A percentile compares a stretch with the other conserved stretches of the same genome.
Evolutionary conservation across 2,329 filamentous ascomycete genomes (phyloP).

Genomic region (Ceratocystis cubensis): DNA sequence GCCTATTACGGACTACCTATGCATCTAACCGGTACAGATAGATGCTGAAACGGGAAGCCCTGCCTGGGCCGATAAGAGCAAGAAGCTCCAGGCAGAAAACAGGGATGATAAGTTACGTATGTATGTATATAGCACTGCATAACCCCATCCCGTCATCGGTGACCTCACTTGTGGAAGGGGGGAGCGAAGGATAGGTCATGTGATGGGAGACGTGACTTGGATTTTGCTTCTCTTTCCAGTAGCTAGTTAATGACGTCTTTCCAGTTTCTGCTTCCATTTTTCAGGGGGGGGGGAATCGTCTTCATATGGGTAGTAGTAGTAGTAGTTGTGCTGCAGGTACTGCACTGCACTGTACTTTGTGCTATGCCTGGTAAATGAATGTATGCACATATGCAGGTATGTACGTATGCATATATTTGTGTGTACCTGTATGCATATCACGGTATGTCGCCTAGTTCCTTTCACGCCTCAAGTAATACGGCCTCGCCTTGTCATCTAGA

Average conservation of each 20-base stretch:
- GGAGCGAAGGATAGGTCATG: neutral
- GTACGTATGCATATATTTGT: neutral
- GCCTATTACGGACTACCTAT: neutral
- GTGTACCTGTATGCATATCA: neutral
- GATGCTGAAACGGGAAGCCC: neutral
- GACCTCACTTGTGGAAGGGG: neutral
- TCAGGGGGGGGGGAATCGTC: neutral
- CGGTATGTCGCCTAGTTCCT: too few species aligned
- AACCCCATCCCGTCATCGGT: neutral
- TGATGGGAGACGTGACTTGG: neutral
- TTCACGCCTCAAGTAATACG: too few species aligned
- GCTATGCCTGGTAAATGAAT: neutral
- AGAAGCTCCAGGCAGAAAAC: neutral
- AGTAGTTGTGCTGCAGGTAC: neutral
- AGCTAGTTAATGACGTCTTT: neutral
- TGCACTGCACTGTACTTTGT: neutral
- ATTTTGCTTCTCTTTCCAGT: neutral
- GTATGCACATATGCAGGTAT: neutral
- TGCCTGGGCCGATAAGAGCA: neutral
- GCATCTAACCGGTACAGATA: neutral
- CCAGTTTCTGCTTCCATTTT: neutral
- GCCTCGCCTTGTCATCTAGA: too few species aligned
- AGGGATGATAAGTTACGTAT: neutral
- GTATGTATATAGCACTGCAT: neutral
- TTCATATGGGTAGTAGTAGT: neutral